Percentiles rank a stretch among this genome's conserved stretches.
These are phyloP conservation scores for Zopfia rhizophila DNA, from an alignment of 2,329 filamentous ascomycete genomes.

Conservation along the genomic window DNA sequence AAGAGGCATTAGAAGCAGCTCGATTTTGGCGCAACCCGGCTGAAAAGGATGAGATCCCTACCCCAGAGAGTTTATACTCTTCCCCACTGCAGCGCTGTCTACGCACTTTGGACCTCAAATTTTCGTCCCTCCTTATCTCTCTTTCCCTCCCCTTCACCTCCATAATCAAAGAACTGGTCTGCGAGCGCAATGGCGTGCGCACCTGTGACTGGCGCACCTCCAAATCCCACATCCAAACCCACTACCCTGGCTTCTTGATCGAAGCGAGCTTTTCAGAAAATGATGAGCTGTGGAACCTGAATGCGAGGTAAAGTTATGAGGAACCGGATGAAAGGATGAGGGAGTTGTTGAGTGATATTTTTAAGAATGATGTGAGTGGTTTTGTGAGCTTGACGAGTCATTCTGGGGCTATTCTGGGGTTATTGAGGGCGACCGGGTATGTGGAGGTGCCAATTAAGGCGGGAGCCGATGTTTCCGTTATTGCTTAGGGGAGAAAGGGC, in stretches of 20 bases:
- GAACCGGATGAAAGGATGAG: constrained; percentile 17
- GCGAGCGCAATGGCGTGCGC: constrained; percentile 71
- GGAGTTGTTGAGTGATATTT: constrained; percentile 61
- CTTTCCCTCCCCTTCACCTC: constrained; percentile 61
- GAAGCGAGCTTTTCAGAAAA: constrained; percentile 68
- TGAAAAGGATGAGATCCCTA: constrained; percentile 59
- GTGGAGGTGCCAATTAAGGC: constrained; percentile 23
- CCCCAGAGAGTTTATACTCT: constrained; percentile 69
- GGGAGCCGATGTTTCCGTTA: constrained; percentile 24
- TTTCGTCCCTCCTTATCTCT: constrained; percentile 61
- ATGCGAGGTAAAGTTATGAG: constrained; percentile 18
- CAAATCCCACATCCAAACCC: constrained; percentile 60
- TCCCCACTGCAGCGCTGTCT: constrained; percentile 70
- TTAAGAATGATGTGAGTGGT: constrained; percentile 53
- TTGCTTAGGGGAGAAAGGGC: too few species aligned
- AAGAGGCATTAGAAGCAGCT: constrained; percentile 66
- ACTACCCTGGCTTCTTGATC: constrained; percentile 63
- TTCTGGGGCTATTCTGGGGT: constrained; percentile 63
- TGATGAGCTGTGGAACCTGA: constrained; percentile 61
- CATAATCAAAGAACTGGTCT: constrained; percentile 68
- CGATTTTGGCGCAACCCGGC: constrained; percentile 65
- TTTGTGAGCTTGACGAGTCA: constrained; percentile 65
- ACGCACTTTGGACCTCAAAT: constrained; percentile 70
- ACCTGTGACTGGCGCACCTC: constrained; percentile 70
- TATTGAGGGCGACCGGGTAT: constrained; percentile 62